Base-by-base conservation (phyloP, 345 rosid species). In the Eutrema japonicum region DNA sequence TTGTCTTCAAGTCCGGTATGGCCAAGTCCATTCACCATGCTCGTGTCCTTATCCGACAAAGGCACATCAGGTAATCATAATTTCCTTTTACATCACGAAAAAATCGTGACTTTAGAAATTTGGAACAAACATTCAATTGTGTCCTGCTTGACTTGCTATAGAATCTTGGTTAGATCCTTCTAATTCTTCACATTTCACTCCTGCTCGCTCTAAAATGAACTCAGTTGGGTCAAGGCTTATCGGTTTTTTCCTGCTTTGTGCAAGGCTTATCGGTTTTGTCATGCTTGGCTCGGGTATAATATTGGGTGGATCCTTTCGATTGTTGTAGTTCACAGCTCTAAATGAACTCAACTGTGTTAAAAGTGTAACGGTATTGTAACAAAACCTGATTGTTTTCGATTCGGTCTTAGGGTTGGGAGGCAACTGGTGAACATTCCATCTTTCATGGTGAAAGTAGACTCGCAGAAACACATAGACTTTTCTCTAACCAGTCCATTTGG, bases 1-100 rank as follows among this genome's bases (percentile, higher is more conserved):
- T 82, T 13, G 80, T 82, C 13, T 78, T 82, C 71, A 81, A 81
- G 75, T 73, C 87, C 47, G 89, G 89, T 41, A 85, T 87, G 89
- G 89, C 89, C 0, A 85, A 87, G 77, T 85, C 89, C 0, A 87
- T 87, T 63, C 89, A 87, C 69, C 89, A 83, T 45, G 87, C 89
- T 4, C 74, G 92, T 52, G 85, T 87, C 16, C 87, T 87, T 45
- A 87, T 83, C 41, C 83, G 85, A 55, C 88, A 87, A 70, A 87
- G 79, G 71, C 88, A 87, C 50, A 83, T 87, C 68, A 85, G 85
- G 89, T 85, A 53, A 64, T 60, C 32, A 6, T 0, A 33, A 38
- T 5, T 11, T 41, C 8, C 29, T 2, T 7, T 40, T 29, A 61
- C 7, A 12, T 40, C 4, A 6, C 6, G 2, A 1, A 12, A 43